These are phyloP conservation scores for Sutorius eximius DNA, from an alignment of 1,284 basidiomycete species.

Conservation along the genomic window DNA sequence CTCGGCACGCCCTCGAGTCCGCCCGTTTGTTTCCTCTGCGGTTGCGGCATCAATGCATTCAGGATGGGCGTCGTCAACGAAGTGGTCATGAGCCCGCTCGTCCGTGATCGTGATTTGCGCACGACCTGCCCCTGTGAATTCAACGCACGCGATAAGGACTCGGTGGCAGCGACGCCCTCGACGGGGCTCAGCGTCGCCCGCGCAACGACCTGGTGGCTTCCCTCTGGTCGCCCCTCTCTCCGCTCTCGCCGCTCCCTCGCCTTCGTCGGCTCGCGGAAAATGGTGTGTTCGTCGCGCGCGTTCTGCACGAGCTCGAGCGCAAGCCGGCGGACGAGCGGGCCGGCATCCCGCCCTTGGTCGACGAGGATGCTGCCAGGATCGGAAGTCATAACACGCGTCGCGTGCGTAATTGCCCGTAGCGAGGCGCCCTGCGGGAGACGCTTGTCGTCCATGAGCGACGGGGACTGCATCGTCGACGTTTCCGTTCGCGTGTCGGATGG, in stretches of 20 bases:
- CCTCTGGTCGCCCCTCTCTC: conserved; percentile 24
- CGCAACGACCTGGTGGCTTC: conserved; percentile 36
- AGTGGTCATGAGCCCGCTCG: conserved; percentile 35
- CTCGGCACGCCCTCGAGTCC: conserved; percentile 31
- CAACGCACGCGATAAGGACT: conserved; percentile 46
- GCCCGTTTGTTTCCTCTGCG: conserved; percentile 42
- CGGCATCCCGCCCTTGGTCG: conserved; percentile 63
- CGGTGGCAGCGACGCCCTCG: conserved; percentile 44
- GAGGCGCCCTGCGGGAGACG: conserved; percentile 53
- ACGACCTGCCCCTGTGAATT: conserved; percentile 34
- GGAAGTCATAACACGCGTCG: conserved; percentile 85
- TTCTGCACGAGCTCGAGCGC: conserved; percentile 73
- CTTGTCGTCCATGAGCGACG: conserved; percentile 32
- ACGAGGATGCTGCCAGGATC: conserved; percentile 75
- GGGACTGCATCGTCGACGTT: conserved; percentile 34
- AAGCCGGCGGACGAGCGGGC: conserved; percentile 59
- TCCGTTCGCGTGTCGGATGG: conserved; percentile 24
- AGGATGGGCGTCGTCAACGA: conserved; percentile 56
- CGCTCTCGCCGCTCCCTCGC: conserved; percentile 49
- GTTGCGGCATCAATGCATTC: conserved; percentile 55
- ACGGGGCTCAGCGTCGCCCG: conserved; percentile 42
- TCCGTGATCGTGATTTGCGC: conserved; percentile 40
- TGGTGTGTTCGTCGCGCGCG: conserved; percentile 67
- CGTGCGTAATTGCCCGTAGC: conserved; percentile 76
- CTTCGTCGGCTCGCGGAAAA: conserved; percentile 47